Base-by-base conservation (phyloP, 1,284 basidiomycete species). In the Uromyces viciae-fabae region DNA sequence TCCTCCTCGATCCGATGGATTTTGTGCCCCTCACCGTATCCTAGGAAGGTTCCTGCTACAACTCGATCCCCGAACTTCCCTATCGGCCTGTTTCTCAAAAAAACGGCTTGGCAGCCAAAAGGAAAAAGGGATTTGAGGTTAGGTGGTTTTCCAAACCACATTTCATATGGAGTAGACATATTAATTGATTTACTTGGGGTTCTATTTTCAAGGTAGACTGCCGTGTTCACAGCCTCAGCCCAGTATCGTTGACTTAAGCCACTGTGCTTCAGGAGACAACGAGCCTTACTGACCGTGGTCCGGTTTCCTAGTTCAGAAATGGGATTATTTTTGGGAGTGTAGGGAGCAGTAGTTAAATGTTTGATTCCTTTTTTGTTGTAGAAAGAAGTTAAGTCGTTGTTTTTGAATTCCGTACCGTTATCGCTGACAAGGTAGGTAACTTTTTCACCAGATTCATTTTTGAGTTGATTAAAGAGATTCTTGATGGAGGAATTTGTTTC, bases 121-220 rank as follows among this genome's bases (percentile, higher is more conserved):
- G 69, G 69, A 72, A 43, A 46, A 5, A 72, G 46, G 14, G 22
- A 46, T 15, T 72, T 54, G 28, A 72, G 69, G 9, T 46, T 49
- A 17, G 69, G 69, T 72, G 38, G 28, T 54, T 52, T 72, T 9
- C 38, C 3, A 33, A 36, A 36, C 42, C 42, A 54, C 31, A 33
- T 33, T 54, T 72, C 28, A 28, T 49, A 72, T 54, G 46, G 69
- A 69, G 66, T 22, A 9, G 36, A 33, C 11, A 68, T 40, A 28
- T 25, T 42, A n/a, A 60, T 22, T 9, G 56, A 60, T 60, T 60
- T 60, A 31, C 28, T 9, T 9, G 14, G 25, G 9, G 85, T 68
- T 40, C 14, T 83, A 81, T 88, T 87, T 52, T 83, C 82, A 1
- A 88, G 38, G 84, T 85, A 88, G 11, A 84, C 81, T 19, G 82